These are phyloP conservation scores for Gracilaria gracilis DNA, from an alignment of 23 red algal species.

Conservation along the genomic window DNA sequence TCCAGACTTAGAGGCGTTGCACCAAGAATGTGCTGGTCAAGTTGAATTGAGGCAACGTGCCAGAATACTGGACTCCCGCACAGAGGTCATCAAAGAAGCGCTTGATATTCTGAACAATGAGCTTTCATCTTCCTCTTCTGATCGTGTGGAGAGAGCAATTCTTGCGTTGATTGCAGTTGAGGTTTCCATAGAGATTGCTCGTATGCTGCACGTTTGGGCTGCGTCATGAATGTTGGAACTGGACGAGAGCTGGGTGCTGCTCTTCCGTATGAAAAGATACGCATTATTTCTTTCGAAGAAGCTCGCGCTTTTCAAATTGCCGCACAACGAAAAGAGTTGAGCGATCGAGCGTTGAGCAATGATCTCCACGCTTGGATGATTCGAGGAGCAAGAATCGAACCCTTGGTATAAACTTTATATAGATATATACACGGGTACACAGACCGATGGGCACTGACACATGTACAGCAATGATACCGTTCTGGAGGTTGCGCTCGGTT, in stretches of 20 bases:
- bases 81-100: constrained; percentile 88
- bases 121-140: constrained; percentile 65
- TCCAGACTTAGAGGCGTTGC: constrained; percentile 77
- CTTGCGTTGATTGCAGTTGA: constrained; percentile 94
- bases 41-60: constrained; percentile 87
- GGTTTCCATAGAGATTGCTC: constrained; percentile 71
- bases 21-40: constrained; percentile 72
- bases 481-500: too few relatives aligned
- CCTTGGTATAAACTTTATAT: too few relatives aligned
- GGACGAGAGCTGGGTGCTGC: too few relatives aligned
- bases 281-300: too few relatives aligned
- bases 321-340: background rate
- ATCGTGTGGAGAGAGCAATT: constrained; percentile 91
- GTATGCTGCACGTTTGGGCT: constrained; percentile 29
- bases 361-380: too few relatives aligned
- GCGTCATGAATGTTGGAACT: background rate
- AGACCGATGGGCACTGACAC: too few relatives aligned
- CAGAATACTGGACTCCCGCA: constrained; percentile 77
- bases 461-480: too few relatives aligned
- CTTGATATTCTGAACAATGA: constrained; percentile 96
- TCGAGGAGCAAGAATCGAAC: too few relatives aligned
- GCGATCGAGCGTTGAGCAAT: background rate
- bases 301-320: background rate
- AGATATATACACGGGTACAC: too few relatives aligned
- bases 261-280: too few relatives aligned